phyloP scores from a whole-genome alignment of 148 eudicot genomes.

The Cornus controversa region DNA sequence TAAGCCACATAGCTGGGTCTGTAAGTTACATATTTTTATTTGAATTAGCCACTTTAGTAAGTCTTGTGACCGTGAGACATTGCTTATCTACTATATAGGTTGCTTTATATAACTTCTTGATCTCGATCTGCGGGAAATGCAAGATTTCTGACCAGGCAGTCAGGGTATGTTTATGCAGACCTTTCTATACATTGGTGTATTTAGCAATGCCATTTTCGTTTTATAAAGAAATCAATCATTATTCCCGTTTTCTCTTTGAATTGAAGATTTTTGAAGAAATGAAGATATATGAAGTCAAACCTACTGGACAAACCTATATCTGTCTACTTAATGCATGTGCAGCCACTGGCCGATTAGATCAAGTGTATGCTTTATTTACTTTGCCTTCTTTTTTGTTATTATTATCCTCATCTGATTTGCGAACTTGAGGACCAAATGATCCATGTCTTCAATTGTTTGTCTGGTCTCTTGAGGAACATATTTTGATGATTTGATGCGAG shows the following conservation, averaged over 20 bases:
- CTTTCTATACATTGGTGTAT: not conserved
- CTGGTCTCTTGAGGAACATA: not conserved
- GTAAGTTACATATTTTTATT: not conserved
- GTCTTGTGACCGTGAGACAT: not conserved
- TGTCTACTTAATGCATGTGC: slow-evolving; percentile 95
- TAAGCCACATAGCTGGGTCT: not conserved
- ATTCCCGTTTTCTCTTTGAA: slow-evolving; percentile 19
- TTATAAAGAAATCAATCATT: not conserved
- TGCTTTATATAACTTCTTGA: slow-evolving; percentile 79
- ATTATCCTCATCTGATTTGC: not conserved
- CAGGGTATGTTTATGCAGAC: slow-evolving; percentile 39
- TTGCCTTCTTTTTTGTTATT: not conserved
- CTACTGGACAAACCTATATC: slow-evolving; percentile 87
- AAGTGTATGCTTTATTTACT: slow-evolving; percentile 58
- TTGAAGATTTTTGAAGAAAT: slow-evolving; percentile 86
- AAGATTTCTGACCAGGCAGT: slow-evolving; percentile 67
- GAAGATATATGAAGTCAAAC: slow-evolving; percentile 89
- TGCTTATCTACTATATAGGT: slow-evolving; percentile 38
- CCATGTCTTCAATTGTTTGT: not conserved
- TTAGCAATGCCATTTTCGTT: not conserved
- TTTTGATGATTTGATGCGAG: not conserved
- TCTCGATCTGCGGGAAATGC: slow-evolving; percentile 85
- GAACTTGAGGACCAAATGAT: not conserved
- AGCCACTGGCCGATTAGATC: slow-evolving; percentile 72
- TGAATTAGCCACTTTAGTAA: not conserved